Evolutionary conservation across 163 green algal species (phyloP).

Genomic region (Scenedesmus sp.): DNA sequence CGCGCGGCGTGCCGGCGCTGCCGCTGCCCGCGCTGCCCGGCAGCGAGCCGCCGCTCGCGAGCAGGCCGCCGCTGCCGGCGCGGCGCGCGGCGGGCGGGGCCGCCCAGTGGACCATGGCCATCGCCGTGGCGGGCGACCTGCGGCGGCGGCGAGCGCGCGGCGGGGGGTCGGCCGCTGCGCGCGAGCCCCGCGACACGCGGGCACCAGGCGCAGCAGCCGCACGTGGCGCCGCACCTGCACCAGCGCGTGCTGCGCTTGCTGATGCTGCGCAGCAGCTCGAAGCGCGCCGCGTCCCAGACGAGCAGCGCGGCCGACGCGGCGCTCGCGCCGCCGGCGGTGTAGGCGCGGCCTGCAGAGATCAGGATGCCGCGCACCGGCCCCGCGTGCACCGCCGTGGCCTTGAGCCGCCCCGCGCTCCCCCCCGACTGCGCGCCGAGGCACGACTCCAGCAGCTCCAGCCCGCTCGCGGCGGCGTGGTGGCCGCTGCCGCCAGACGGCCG

Average conservation of each 20-base stretch:
- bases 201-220: too few species aligned
- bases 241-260: constrained; percentile 40
- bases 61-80: not conserved
- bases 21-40: not conserved
- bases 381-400: constrained; percentile 21
- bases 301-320: constrained; percentile 4
- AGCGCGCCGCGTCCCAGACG: constrained; percentile 40
- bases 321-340: constrained; percentile 34
- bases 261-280: constrained; percentile 41
- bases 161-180: too few species aligned
- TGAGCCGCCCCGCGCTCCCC: not conserved
- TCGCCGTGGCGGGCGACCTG: constrained; percentile 11
- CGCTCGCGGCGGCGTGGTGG: not conserved
- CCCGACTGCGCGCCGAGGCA: not conserved
- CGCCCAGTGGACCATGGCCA: constrained; percentile 29
- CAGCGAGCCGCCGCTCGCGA: not conserved
- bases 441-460: constrained; percentile 21
- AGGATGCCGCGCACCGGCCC: constrained; percentile 13
- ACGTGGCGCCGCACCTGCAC: constrained; percentile 29
- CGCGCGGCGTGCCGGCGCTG: not conserved
- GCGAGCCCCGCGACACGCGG: too few species aligned
- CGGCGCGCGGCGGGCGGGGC: too few species aligned
- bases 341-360: constrained; percentile 18
- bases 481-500: not conserved
- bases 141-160: too few species aligned